These are phyloP conservation scores for Penicillium argentinense DNA, from an alignment of 495 filamentous ascomycete genomes.

Conservation along the genomic window DNA sequence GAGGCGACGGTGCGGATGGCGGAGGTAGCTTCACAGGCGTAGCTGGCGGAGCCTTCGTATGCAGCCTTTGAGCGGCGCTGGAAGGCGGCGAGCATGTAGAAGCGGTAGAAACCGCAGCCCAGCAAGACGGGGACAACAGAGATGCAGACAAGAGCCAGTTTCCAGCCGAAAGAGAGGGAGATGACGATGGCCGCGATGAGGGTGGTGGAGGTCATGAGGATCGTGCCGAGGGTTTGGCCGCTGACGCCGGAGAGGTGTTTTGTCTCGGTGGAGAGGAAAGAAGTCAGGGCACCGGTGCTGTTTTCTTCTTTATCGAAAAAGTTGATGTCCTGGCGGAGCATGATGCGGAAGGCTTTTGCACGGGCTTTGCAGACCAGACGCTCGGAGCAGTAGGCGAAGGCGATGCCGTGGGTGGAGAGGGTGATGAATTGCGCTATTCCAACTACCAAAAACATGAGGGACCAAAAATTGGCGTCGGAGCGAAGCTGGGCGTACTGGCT, in stretches of 20 bases:
- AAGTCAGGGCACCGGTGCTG: conserved; percentile 77
- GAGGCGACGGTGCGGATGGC: conserved; percentile 94
- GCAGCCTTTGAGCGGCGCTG: conserved; percentile 67
- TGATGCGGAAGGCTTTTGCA: conserved; percentile 75
- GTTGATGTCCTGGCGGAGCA: conserved; percentile 88
- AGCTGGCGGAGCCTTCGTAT: conserved; percentile 73
- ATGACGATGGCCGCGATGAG: conserved; percentile 67
- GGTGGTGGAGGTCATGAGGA: conserved; percentile 74
- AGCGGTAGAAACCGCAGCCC: conserved; percentile 80
- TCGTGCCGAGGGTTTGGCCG: conserved; percentile 76
- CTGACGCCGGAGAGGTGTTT: conserved; percentile 82
- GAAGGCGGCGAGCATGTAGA: conserved; percentile 77
- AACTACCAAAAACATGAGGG: conserved; percentile 92
- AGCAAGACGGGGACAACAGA: conserved; percentile 76
- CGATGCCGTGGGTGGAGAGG: conserved; percentile 65
- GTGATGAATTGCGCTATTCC: conserved; percentile 73
- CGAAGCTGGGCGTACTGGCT: conserved; percentile 52
- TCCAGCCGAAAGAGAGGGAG: conserved; percentile 77
- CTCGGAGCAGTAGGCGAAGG: conserved; percentile 84
- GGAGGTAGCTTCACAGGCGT: conserved; percentile 86
- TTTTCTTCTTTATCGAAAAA: conserved; percentile 89
- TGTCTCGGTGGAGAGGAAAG: conserved; percentile 82
- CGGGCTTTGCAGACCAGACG: conserved; percentile 77
- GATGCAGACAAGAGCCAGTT: conserved; percentile 81
- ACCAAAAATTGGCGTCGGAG: conserved; percentile 82